These are phyloP conservation scores for Hypocreales sp. DNA, from an alignment of 2,329 filamentous ascomycete species.

Conservation along the genomic window DNA sequence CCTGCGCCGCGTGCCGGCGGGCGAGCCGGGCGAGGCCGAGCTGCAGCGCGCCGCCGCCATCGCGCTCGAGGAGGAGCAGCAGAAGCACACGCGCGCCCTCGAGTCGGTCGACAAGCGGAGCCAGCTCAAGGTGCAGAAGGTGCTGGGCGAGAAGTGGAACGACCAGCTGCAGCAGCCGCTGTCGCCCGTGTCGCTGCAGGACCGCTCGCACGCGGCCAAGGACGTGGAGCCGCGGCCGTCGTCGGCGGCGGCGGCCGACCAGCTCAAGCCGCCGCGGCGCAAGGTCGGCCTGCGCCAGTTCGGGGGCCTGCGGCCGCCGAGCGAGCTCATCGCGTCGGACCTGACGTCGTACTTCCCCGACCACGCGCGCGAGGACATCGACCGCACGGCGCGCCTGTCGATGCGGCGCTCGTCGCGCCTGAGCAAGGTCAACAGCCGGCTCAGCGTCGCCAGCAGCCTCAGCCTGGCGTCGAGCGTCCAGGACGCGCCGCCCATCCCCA, in stretches of 20 bases:
- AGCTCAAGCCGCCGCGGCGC: slow-evolving; percentile 24
- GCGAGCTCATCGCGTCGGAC: slow-evolving; percentile 93
- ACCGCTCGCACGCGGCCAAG: slow-evolving; percentile 44
- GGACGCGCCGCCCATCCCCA: slow-evolving; percentile 88
- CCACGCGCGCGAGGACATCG: slow-evolving; percentile 85
- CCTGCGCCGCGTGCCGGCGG: slow-evolving; percentile 78
- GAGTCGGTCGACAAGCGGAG: slow-evolving; percentile 57
- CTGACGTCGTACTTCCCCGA: slow-evolving; percentile 95
- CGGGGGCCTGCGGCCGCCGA: slow-evolving; percentile 82
- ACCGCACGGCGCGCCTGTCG: slow-evolving; percentile 85
- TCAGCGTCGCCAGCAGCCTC: slow-evolving; percentile 86
- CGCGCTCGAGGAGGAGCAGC: slow-evolving; percentile 71
- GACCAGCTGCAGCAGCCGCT: slow-evolving; percentile 69
- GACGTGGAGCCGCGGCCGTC: slow-evolving; percentile 34
- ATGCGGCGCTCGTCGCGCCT: slow-evolving; percentile 80
- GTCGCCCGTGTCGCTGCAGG: slow-evolving; percentile 61
- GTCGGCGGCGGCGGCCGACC: slow-evolving; percentile 27
- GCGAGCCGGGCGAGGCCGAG: slow-evolving; percentile 77
- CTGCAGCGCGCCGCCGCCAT: slow-evolving; percentile 78
- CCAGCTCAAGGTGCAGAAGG: slow-evolving; percentile 74
- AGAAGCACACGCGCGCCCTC: slow-evolving; percentile 50
- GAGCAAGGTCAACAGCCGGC: slow-evolving; percentile 80
- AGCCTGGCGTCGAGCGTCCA: slow-evolving; percentile 86
- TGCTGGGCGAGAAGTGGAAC: slow-evolving; percentile 77
- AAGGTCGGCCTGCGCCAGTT: slow-evolving; percentile 59